These are phyloP conservation scores for Rhazya stricta DNA, from an alignment of 257 asterid genomes.

Conservation along the genomic window DNA sequence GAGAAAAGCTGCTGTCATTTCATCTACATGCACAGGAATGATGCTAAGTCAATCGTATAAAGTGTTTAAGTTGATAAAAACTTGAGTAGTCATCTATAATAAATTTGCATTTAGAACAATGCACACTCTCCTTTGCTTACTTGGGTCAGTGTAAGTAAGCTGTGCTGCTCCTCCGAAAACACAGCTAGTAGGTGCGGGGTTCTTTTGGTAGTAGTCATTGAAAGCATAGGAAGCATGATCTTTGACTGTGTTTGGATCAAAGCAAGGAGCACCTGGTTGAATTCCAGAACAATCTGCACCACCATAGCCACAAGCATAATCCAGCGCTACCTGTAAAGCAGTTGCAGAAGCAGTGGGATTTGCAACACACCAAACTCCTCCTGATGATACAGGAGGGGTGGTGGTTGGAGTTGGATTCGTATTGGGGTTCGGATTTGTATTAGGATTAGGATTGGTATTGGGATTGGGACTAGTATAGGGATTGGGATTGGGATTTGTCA, in stretches of 20 bases:
- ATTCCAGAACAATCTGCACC: constrained; percentile 86
- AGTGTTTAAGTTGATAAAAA: neutral
- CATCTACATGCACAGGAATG: neutral
- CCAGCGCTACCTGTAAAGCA: constrained; percentile 89
- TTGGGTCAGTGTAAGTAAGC: constrained; percentile 69
- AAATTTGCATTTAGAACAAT: neutral
- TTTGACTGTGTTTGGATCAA: constrained; percentile 59
- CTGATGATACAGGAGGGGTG: constrained; percentile 34
- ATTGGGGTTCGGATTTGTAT: neutral
- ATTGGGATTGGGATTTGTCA: neutral
- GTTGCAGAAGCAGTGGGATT: constrained; percentile 60
- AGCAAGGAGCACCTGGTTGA: constrained; percentile 69
- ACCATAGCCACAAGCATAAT: constrained; percentile 95
- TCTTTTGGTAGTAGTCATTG: constrained; percentile 84
- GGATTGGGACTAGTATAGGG: neutral
- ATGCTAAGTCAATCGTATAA: neutral
- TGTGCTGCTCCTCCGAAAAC: constrained; percentile 87
- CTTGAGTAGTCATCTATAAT: neutral
- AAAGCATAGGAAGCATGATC: constrained; percentile 94
- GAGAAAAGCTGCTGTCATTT: neutral
- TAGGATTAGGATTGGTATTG: neutral
- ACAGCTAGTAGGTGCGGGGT: constrained; percentile 84
- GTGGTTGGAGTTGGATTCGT: constrained; percentile 30
- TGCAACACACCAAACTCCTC: constrained; percentile 89
- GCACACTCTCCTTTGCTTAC: constrained; percentile 39